A percentile compares a stretch with the other conserved stretches of the same genome.
Evolutionary conservation across 345 rosid genomes (phyloP).

Genomic region (Salix udensis): DNA sequence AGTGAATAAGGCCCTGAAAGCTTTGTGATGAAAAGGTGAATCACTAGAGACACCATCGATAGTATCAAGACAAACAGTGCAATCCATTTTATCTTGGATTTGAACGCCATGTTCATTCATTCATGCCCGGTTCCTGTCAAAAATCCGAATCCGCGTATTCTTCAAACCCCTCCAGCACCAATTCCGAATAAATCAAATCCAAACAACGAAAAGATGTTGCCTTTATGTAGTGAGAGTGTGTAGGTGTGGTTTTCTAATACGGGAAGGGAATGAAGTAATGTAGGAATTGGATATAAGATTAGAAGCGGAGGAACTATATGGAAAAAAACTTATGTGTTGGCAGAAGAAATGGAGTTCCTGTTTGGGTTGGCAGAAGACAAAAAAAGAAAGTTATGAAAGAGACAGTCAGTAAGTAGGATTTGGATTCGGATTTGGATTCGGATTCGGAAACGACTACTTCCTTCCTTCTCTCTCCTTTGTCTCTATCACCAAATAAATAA

Average conservation of each 20-base stretch:
- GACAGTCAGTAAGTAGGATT: no score
- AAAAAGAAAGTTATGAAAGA: no score
- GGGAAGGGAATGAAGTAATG: background rate
- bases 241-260: no score
- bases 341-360: no score
- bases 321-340: background rate
- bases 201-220: background rate
- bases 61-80: slow-evolving; percentile 65
- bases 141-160: background rate
- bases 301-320: background rate
- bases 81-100: slow-evolving; percentile 87
- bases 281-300: background rate
- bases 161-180: slow-evolving; percentile 11
- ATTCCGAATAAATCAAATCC: background rate
- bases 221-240: background rate
- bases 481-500: no score
- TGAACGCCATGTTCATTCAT: slow-evolving; percentile 53
- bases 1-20: slow-evolving; percentile 52
- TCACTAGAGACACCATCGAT: slow-evolving; percentile 71
- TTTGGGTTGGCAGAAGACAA: no score
- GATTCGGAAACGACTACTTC: no score
- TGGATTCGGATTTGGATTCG: no score
- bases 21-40: slow-evolving; percentile 81
- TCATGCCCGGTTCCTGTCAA: slow-evolving; percentile 8
- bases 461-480: no score